A percentile compares a stretch with the other conserved stretches of the same genome.
Conservation (phyloP, 495 filamentous ascomycete species). For the Bathelium albidoporum region DNA sequence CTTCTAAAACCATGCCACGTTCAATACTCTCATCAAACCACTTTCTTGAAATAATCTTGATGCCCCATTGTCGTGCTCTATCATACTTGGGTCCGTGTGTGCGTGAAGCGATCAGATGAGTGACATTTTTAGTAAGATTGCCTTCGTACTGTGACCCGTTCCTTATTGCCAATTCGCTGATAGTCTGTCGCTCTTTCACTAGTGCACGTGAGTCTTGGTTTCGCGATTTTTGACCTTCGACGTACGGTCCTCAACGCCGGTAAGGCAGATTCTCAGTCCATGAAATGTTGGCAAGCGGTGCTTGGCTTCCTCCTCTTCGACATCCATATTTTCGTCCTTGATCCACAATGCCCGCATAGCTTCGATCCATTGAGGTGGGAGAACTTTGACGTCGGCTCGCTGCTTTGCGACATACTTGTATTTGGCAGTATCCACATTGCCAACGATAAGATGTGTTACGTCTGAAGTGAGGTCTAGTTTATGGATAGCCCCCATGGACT, state of each 20-base stretch:
- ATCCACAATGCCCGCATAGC: conserved; percentile 77
- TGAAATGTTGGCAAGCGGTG: conserved; percentile 51
- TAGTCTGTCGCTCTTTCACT: conserved; percentile 57
- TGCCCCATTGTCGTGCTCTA: conserved; percentile 67
- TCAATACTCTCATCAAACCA: conserved; percentile 81
- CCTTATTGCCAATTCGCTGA: conserved; percentile 50
- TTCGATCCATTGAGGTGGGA: conserved; percentile 72
- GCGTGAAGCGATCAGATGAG: conserved; percentile 70
- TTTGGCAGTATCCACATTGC: conserved; percentile 76
- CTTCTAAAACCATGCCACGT: conserved; percentile 88
- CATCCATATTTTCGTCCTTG: conserved; percentile 66
- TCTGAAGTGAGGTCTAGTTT: conserved; percentile 88
- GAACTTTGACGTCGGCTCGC: conserved; percentile 69
- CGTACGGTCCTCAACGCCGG: conserved; percentile 80
- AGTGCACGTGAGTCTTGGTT: background rate
- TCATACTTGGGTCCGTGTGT: conserved; percentile 81
- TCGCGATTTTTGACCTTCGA: conserved; percentile 3
- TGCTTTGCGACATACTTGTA: conserved; percentile 92
- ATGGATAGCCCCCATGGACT: conserved; percentile 77
- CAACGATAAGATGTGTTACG: conserved; percentile 89
- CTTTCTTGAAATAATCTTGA: conserved; percentile 66
- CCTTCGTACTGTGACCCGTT: conserved; percentile 76
- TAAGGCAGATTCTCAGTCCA: conserved; percentile 70
- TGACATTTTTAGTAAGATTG: conserved; percentile 75
- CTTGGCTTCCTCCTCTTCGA: conserved; percentile 51